These are phyloP conservation scores for Calonectria honghensis DNA, from an alignment of 2,329 filamentous ascomycete species.

Conservation along the genomic window DNA sequence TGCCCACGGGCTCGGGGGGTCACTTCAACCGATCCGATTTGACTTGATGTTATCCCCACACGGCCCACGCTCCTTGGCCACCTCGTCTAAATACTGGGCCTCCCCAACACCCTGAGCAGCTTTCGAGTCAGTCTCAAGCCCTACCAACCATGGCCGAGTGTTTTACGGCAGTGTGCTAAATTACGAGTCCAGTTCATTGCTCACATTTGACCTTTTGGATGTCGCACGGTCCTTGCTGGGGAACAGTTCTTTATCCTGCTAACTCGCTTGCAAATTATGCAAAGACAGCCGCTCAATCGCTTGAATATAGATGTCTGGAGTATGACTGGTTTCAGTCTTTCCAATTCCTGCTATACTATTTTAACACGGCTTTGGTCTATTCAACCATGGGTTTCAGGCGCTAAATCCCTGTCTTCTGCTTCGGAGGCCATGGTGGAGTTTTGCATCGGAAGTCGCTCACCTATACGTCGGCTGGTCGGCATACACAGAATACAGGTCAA, in stretches of 20 bases:
- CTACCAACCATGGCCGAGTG: too few species aligned
- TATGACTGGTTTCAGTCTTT: too few species aligned
- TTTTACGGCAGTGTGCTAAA: background rate
- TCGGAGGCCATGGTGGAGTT: background rate
- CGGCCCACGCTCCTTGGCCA: background rate
- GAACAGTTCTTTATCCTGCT: background rate
- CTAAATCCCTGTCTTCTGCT: background rate
- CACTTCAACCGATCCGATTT: background rate
- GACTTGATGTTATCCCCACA: background rate
- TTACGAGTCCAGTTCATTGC: background rate
- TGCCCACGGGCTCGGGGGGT: background rate
- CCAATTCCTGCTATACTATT: background rate
- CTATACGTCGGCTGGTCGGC: background rate
- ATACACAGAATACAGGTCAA: too few species aligned
- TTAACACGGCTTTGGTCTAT: background rate
- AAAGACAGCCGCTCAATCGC: background rate
- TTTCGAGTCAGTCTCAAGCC: slow-evolving; percentile 2
- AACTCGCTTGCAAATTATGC: background rate
- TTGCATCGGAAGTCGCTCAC: background rate
- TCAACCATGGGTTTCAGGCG: background rate
- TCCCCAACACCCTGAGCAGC: background rate
- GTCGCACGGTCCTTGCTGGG: background rate
- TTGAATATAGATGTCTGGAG: background rate
- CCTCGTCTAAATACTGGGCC: slow-evolving; percentile 20
- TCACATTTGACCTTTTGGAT: background rate